phyloP scores from a whole-genome alignment of 352 stramenopile genomes.

The Pythium angustatum region DNA sequence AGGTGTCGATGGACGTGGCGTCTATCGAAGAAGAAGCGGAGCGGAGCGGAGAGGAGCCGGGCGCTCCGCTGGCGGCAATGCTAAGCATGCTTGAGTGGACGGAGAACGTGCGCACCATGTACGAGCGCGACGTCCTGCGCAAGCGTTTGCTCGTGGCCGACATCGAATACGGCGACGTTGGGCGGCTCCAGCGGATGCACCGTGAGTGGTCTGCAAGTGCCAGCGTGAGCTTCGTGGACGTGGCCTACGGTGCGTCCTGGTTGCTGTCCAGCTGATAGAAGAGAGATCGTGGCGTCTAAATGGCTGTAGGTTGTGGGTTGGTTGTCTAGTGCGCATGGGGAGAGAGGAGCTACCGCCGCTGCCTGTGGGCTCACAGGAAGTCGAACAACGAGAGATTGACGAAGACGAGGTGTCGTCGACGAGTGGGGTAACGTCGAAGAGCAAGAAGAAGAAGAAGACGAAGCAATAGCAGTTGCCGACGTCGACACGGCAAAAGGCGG shows the following conservation, averaged over 20 bases:
- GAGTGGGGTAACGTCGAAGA: conserved; percentile 19
- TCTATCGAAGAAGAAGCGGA: conserved; percentile 16
- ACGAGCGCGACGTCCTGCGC: conserved; percentile 59
- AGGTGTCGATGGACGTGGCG: conserved; percentile 4
- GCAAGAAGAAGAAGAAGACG: conserved; percentile 54
- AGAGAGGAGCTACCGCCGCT: conserved; percentile 38
- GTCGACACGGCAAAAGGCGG: neutral
- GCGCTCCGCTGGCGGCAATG: neutral
- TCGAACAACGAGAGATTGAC: neutral
- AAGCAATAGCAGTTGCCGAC: conserved; percentile 32
- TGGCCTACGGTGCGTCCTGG: conserved; percentile 44
- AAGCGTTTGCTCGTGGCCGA: conserved; percentile 54
- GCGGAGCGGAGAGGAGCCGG: neutral
- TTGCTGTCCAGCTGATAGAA: neutral
- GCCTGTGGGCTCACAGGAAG: neutral
- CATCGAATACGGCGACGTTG: conserved; percentile 54
- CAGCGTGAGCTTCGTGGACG: conserved; percentile 44
- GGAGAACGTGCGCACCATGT: conserved; percentile 69
- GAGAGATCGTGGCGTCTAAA: neutral
- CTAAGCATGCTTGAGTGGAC: conserved; percentile 66
- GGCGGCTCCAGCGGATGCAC: conserved; percentile 38
- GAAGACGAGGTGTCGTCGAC: conserved; percentile 1
- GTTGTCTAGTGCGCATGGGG: conserved; percentile 26
- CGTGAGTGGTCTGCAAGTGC: conserved; percentile 46
- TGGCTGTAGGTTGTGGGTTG: neutral